Percentiles rank a stretch among this genome's conserved stretches.
phyloP scores from a whole-genome alignment of 306 rosid genomes.

The Rosa persica region DNA sequence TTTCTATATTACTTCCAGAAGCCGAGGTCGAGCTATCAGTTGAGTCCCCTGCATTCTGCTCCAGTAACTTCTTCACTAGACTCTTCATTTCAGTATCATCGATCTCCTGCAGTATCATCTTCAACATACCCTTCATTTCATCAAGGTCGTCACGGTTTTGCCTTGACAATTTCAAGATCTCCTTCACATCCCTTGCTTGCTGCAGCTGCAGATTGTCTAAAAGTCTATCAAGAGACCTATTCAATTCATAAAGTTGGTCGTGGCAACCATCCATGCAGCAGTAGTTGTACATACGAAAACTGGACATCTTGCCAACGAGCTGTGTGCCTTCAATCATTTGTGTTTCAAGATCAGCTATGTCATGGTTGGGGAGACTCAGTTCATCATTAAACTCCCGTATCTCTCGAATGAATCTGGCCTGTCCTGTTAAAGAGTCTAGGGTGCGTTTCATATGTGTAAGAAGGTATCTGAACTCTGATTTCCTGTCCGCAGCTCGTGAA shows the following conservation, averaged over 20 bases:
- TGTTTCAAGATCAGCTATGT: neutral
- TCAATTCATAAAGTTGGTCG: neutral
- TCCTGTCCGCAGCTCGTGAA: neutral
- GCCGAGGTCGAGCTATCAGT: neutral
- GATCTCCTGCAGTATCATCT: neutral
- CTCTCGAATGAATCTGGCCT: neutral
- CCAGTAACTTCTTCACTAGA: neutral
- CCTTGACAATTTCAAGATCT: neutral
- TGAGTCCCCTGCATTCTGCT: neutral
- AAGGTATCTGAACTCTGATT: neutral
- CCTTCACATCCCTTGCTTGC: conserved; percentile 10
- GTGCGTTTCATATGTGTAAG: neutral
- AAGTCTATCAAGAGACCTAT: neutral
- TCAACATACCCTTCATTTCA: neutral
- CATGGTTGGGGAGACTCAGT: neutral
- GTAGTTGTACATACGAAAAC: neutral
- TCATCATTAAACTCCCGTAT: neutral
- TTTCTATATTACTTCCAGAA: neutral
- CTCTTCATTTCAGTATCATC: neutral
- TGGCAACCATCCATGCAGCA: neutral
- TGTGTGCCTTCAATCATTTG: neutral
- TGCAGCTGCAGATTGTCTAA: conserved; percentile 1
- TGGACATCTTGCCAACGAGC: neutral
- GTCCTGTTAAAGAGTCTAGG: neutral
- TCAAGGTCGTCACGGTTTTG: neutral